Conservation (phyloP, 495 filamentous ascomycete species). For the Hypoxylon fragiforme region DNA sequence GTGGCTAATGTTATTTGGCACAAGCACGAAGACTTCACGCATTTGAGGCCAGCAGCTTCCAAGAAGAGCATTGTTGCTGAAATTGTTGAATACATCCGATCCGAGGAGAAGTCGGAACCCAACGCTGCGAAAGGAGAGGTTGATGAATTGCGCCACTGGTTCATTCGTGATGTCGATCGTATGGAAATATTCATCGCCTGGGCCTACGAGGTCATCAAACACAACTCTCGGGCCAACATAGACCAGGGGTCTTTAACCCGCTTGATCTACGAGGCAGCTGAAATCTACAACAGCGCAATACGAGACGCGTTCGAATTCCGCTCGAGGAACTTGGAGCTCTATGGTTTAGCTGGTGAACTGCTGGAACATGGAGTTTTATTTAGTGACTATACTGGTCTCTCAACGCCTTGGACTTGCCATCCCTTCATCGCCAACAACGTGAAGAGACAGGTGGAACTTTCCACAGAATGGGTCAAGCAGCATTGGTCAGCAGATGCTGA, state of each 20-base stretch:
- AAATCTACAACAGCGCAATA: constrained; percentile 72
- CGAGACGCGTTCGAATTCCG: constrained; percentile 77
- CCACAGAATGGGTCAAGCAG: constrained; percentile 39
- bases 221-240: constrained; percentile 60
- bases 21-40: constrained; percentile 63
- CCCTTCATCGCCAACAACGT: constrained; percentile 59
- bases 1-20: constrained; percentile 84
- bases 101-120: constrained; percentile 67
- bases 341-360: constrained; percentile 66
- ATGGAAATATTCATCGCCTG: constrained; percentile 76
- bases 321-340: constrained; percentile 62
- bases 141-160: constrained; percentile 79
- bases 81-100: constrained; percentile 69
- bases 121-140: constrained; percentile 61
- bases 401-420: constrained; percentile 80
- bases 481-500: constrained; percentile 29
- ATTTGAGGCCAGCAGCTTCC: constrained; percentile 44
- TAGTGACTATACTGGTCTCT: constrained; percentile 62
- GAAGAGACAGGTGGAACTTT: constrained; percentile 58
- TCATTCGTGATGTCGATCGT: constrained; percentile 72
- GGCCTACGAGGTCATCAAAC: constrained; percentile 71
- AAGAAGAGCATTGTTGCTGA: constrained; percentile 65
- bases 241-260: constrained; percentile 53
- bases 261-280: constrained; percentile 73
- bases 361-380: constrained; percentile 70